A percentile compares a stretch with the other conserved stretches of the same genome.
Evolutionary conservation across 1,284 basidiomycete genomes (phyloP).

Genomic region (Irpex rosettiformis): DNA sequence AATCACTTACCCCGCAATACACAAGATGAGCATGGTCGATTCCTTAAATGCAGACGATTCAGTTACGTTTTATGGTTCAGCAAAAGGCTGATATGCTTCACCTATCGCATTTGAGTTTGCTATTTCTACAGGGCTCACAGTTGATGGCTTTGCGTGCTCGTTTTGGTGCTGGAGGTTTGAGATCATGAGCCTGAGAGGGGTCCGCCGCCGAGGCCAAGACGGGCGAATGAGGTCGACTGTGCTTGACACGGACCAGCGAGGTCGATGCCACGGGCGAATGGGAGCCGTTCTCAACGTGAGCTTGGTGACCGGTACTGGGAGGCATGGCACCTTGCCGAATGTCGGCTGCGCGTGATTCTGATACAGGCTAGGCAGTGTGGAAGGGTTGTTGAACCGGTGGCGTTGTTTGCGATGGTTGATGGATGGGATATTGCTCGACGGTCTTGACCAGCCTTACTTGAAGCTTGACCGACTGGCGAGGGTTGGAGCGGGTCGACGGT

Average conservation of each 20-base stretch:
- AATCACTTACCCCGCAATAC: constrained; percentile 61
- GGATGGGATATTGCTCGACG: not conserved
- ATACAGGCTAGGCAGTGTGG: not conserved
- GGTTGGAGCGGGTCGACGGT: not conserved
- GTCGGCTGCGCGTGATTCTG: not conserved
- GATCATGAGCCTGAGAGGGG: constrained; percentile 12
- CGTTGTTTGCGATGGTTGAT: not conserved
- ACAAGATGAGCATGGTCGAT: constrained; percentile 79
- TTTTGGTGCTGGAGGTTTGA: constrained; percentile 51
- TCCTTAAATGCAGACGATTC: constrained; percentile 40
- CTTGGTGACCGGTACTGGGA: constrained; percentile 3
- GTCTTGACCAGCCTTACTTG: not conserved
- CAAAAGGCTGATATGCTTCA: constrained; percentile 23
- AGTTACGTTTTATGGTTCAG: not conserved
- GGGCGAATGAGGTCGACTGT: constrained; percentile 17
- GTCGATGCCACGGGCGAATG: constrained; percentile 2
- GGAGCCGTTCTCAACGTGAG: constrained; percentile 3
- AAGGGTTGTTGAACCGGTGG: not conserved
- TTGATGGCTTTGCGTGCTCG: constrained; percentile 80
- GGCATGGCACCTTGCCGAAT: not conserved
- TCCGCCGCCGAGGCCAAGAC: constrained; percentile 8
- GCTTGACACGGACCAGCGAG: constrained; percentile 16
- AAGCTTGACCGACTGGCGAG: not conserved
- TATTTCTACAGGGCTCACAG: constrained; percentile 79
- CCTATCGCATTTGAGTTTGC: constrained; percentile 85